A percentile compares a stretch with the other conserved stretches of the same genome.
phyloP scores from a whole-genome alignment of 805 yeast species.

The Kodamaea laetipori region DNA sequence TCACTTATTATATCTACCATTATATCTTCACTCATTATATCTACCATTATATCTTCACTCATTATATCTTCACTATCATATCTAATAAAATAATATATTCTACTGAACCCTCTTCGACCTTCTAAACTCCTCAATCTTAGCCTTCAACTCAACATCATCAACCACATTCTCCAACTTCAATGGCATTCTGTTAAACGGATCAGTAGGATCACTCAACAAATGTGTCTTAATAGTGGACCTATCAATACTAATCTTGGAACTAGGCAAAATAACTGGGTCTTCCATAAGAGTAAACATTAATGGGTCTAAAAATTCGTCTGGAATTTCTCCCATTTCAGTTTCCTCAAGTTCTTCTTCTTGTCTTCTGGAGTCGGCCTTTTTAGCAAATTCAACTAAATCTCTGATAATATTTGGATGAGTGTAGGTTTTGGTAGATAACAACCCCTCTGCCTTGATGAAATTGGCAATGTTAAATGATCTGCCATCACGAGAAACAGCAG shows the following conservation, averaged over 20 bases:
- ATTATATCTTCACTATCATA: background rate
- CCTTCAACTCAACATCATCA: conserved; percentile 71
- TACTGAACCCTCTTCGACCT: conserved; percentile 33
- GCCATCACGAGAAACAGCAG: conserved; percentile 87
- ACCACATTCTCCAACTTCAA: conserved; percentile 83
- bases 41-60: conserved; percentile 5
- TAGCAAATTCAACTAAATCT: conserved; percentile 56
- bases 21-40: conserved; percentile 5
- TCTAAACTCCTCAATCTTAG: conserved; percentile 61
- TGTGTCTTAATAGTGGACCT: conserved; percentile 91
- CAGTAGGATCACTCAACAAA: conserved; percentile 90
- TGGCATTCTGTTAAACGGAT: conserved; percentile 95
- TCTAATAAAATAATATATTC: background rate
- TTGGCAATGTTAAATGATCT: conserved; percentile 74
- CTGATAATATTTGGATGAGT: conserved; percentile 50
- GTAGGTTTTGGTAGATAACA: conserved; percentile 60
- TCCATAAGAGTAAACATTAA: conserved; percentile 94
- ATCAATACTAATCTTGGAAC: conserved; percentile 83
- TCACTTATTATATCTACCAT: background rate
- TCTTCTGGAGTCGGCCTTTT: conserved; percentile 62
- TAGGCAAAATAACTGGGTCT: conserved; percentile 93
- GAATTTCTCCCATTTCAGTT: conserved; percentile 85
- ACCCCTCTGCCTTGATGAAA: conserved; percentile 70
- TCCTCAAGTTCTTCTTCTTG: conserved; percentile 78
- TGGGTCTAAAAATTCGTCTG: conserved; percentile 96